These are phyloP conservation scores for Avena eriantha DNA, from an alignment of 176 grass and related monocot genomes.

Conservation along the genomic window DNA sequence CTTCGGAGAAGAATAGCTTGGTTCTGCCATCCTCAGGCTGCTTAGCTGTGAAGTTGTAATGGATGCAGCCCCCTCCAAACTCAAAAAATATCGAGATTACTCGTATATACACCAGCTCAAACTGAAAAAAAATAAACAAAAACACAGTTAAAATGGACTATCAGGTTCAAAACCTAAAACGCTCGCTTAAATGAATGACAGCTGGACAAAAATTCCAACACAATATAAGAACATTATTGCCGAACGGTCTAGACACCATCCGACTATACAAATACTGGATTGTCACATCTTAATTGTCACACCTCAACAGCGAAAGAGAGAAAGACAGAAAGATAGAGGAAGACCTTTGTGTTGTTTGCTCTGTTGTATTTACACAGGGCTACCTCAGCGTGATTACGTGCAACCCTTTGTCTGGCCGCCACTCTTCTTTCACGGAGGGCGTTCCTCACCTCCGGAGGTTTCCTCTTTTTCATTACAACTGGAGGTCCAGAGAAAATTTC, in stretches of 20 bases:
- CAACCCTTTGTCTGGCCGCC: background rate
- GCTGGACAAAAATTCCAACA: no score
- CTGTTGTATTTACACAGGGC: background rate
- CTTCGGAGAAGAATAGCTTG: slow-evolving; percentile 24
- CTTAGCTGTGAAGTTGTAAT: slow-evolving; percentile 43
- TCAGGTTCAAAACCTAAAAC: background rate
- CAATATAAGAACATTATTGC: no score
- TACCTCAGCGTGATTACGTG: background rate
- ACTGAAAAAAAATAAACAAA: background rate
- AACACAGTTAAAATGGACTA: background rate
- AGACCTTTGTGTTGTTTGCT: background rate
- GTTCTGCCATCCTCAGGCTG: background rate
- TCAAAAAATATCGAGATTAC: slow-evolving; percentile 21
- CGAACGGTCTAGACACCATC: no score
- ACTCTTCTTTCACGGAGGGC: background rate
- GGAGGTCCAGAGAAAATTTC: background rate
- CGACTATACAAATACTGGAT: no score
- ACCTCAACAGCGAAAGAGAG: background rate
- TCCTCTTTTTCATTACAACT: background rate
- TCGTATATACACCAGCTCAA: background rate
- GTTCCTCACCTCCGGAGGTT: background rate
- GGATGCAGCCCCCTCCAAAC: background rate
- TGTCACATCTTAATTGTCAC: background rate
- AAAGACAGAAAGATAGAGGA: background rate
- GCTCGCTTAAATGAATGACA: background rate